A percentile compares a stretch with the other conserved stretches of the same genome.
Conservation (phyloP, 352 stramenopile genomes). For the Globisporangium lucens region DNA sequence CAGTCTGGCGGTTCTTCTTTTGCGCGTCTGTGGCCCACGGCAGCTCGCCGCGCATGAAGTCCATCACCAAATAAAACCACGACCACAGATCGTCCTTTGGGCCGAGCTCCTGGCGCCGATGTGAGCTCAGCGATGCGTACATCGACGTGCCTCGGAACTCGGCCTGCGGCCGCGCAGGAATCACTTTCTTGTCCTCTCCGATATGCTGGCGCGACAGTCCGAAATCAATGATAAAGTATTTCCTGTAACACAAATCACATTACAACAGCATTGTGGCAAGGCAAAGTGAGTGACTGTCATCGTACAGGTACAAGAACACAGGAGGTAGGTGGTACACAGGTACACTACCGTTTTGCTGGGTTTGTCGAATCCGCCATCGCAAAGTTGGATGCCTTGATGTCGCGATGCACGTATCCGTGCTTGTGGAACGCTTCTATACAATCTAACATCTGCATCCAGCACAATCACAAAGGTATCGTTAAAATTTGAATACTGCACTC, state of each 20-base stretch:
- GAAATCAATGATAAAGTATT: slow-evolving; percentile 86
- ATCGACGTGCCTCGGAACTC: slow-evolving; percentile 88
- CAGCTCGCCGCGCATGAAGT: slow-evolving; percentile 84
- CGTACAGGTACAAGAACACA: neutral
- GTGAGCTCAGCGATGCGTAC: slow-evolving; percentile 86
- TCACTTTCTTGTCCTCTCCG: slow-evolving; percentile 54
- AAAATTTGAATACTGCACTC: neutral
- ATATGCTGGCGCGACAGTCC: slow-evolving; percentile 78
- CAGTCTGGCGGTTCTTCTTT: slow-evolving; percentile 79
- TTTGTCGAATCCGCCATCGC: slow-evolving; percentile 50
- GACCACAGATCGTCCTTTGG: slow-evolving; percentile 88
- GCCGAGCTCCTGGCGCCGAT: slow-evolving; percentile 73
- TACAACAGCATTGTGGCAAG: neutral
- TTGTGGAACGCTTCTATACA: slow-evolving; percentile 85
- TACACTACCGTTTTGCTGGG: slow-evolving; percentile 35
- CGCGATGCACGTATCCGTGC: slow-evolving; percentile 84
- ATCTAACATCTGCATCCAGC: slow-evolving; percentile 63
- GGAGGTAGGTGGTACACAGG: neutral
- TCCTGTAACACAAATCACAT: slow-evolving; percentile 15
- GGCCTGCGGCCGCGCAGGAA: slow-evolving; percentile 53
- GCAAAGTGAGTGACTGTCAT: neutral
- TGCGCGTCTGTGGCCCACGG: slow-evolving; percentile 81
- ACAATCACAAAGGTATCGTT: neutral
- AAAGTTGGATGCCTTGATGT: slow-evolving; percentile 91
- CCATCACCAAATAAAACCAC: slow-evolving; percentile 87